Percentiles rank a stretch among this genome's conserved stretches.
These are phyloP conservation scores for Rubia yunnanensis DNA, from an alignment of 257 asterid species.

Conservation along the genomic window DNA sequence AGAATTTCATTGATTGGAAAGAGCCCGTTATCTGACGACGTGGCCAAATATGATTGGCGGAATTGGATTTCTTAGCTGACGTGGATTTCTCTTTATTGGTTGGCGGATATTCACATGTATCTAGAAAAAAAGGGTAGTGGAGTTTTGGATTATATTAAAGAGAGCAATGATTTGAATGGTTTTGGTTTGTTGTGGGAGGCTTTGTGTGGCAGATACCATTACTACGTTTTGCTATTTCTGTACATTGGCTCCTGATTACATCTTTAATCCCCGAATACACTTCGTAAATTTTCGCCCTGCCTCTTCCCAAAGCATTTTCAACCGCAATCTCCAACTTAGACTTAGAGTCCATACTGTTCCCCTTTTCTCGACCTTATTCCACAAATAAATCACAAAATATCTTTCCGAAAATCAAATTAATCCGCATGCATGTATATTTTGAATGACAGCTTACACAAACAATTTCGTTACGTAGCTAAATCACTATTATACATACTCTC, in stretches of 20 bases:
- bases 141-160: slow-evolving; percentile 21
- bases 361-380: no score
- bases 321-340: no score
- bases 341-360: no score
- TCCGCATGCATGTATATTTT: no score
- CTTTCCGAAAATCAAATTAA: no score
- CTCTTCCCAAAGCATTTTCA: no score
- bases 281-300: neutral
- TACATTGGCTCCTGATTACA: slow-evolving; percentile 41
- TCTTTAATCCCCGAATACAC: neutral
- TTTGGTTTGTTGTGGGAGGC: slow-evolving; percentile 36
- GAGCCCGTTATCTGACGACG: slow-evolving; percentile 44
- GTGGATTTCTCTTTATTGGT: slow-evolving; percentile 46
- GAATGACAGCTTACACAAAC: no score
- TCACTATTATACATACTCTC: no score
- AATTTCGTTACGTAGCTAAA: no score
- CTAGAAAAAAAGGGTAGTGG: slow-evolving; percentile 31
- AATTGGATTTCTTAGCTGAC: slow-evolving; percentile 29
- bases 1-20: slow-evolving; percentile 22
- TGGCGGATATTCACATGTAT: slow-evolving; percentile 48
- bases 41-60: slow-evolving; percentile 23
- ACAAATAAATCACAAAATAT: no score
- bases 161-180: slow-evolving; percentile 47
- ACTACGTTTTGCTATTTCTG: slow-evolving; percentile 50
- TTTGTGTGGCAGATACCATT: slow-evolving; percentile 45